phyloP scores from a whole-genome alignment of 805 yeast genomes.

The Suhomyces xylopsoci region DNA sequence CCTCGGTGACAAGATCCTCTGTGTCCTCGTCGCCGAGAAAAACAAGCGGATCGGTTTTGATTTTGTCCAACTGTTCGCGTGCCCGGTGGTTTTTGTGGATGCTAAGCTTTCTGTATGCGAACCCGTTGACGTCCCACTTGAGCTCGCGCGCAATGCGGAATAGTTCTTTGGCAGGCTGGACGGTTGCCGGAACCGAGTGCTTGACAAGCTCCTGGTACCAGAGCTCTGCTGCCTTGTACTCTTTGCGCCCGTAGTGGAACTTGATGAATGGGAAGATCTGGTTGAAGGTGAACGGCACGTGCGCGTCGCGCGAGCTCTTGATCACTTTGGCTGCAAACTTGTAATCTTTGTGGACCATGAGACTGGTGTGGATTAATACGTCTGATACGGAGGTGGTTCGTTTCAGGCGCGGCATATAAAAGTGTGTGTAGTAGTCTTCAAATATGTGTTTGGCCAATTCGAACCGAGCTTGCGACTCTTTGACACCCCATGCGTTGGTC shows the following conservation, averaged over 20 bases:
- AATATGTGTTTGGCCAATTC: conserved; percentile 26
- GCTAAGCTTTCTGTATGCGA: conserved; percentile 24
- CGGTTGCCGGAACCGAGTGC: conserved; percentile 29
- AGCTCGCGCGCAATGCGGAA: conserved; percentile 33
- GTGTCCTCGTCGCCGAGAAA: conserved; percentile 3
- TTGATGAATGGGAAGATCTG: conserved; percentile 38
- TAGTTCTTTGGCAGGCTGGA: conserved; percentile 25
- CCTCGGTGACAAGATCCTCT: conserved; percentile 17
- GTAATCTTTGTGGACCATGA: conserved; percentile 32
- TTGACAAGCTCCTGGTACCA: conserved; percentile 37
- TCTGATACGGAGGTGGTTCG: conserved; percentile 26
- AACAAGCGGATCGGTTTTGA: conserved; percentile 9
- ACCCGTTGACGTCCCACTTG: conserved; percentile 35
- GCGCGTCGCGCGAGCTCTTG: conserved; percentile 20
- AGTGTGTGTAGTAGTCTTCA: conserved; percentile 18
- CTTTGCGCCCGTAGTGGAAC: conserved; percentile 31
- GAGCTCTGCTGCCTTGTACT: conserved; percentile 27
- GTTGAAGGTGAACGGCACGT: conserved; percentile 36
- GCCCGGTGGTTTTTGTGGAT: conserved; percentile 22
- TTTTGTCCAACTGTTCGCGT: conserved; percentile 14
- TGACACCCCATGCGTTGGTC: conserved; percentile 14
- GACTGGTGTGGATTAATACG: conserved; percentile 28
- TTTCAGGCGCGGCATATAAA: conserved; percentile 10
- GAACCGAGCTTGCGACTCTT: conserved; percentile 10
- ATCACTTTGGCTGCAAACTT: conserved; percentile 31